Conservation (phyloP, 768 basidiomycete species). For the Kwoniella dejecticola region DNA sequence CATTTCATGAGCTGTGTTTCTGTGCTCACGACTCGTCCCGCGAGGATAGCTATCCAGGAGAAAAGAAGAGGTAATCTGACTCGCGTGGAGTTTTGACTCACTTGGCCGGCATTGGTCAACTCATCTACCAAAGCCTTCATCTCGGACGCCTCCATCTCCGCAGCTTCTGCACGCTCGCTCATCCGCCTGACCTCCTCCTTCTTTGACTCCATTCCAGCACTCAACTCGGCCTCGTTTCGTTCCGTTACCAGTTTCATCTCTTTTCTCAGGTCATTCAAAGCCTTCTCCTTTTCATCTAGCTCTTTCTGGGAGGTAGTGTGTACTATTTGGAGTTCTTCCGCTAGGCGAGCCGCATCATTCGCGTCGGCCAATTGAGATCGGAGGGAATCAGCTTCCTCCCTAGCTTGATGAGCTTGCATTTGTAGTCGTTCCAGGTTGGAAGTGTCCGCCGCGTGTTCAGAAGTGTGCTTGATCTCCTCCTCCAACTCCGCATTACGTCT, state of each 20-base stretch:
- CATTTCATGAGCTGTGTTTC: slow-evolving; percentile 5
- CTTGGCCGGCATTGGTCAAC: slow-evolving; percentile 84
- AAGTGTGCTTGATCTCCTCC: slow-evolving; percentile 55
- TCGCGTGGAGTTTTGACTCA: slow-evolving; percentile 52
- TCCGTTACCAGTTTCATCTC: slow-evolving; percentile 44
- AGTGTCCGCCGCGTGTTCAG: slow-evolving; percentile 55
- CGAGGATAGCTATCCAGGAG: no score
- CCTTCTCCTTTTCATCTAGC: slow-evolving; percentile 60
- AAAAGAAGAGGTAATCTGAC: no score
- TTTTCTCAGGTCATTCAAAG: slow-evolving; percentile 31
- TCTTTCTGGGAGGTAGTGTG: slow-evolving; percentile 62
- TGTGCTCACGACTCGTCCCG: no score
- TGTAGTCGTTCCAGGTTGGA: slow-evolving; percentile 59
- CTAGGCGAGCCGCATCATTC: slow-evolving; percentile 55
- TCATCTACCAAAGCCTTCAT: slow-evolving; percentile 76
- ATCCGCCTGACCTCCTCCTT: slow-evolving; percentile 63
- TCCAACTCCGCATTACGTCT: slow-evolving; percentile 49
- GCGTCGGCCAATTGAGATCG: slow-evolving; percentile 42
- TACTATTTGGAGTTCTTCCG: slow-evolving; percentile 56
- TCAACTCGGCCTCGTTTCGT: slow-evolving; percentile 40
- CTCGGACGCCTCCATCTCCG: slow-evolving; percentile 62
- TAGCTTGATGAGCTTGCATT: slow-evolving; percentile 36
- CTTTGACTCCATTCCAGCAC: slow-evolving; percentile 49
- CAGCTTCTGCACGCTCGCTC: slow-evolving; percentile 60
- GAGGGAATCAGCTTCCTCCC: slow-evolving; percentile 37